Base-by-base conservation (phyloP, 2,329 filamentous ascomycete species). In the Trichoderma sp. region DNA sequence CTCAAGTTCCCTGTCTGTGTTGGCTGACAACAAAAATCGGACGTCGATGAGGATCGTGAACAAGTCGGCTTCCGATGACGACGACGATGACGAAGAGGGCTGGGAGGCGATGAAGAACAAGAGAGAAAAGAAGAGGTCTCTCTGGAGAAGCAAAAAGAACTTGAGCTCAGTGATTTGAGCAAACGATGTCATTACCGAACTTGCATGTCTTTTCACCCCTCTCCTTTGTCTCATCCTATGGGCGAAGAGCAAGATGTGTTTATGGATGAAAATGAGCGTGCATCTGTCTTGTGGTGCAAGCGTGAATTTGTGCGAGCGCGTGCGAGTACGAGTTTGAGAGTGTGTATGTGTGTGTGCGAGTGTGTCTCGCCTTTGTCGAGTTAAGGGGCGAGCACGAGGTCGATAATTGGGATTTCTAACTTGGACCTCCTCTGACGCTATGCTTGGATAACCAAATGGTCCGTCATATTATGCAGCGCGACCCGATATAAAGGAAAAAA, bases 71-170 rank as follows among this genome's bases (percentile, higher is more conserved):
- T 84, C 85, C 16, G 84, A 85, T 62, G 90, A 92, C 38, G 75
- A 74, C 0, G 91, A 93, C 66, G 91, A 93, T 65, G 91, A 93
- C 21, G 91, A 93, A 71, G 87, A 92, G 79, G 92, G 90, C 18
- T 93, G 92, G 92, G 91, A 90, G 77, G 90, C 91, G 35, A 92
- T 93, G 91, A 91, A 90, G 80, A 90, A 90, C 74, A 93, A 93
- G 85, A 87, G 91, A 75, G 91, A 93, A 75, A 90, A 92, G 86
- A 93, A 92, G 85, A 89, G 88, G 80, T 90, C 89, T n/a, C 78
- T 89, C 45, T 93, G 92, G 92, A 89, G 87, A 82, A 86, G 85
- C 60, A 93, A 92, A 92, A 75, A 92, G 83, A 85, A 82, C 60
- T 80, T 87, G 64, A 85, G 87, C 53, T 83, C 87, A 27, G 83